Conservation (phyloP, 2,329 filamentous ascomycete genomes). For the Fusarium succisae region DNA sequence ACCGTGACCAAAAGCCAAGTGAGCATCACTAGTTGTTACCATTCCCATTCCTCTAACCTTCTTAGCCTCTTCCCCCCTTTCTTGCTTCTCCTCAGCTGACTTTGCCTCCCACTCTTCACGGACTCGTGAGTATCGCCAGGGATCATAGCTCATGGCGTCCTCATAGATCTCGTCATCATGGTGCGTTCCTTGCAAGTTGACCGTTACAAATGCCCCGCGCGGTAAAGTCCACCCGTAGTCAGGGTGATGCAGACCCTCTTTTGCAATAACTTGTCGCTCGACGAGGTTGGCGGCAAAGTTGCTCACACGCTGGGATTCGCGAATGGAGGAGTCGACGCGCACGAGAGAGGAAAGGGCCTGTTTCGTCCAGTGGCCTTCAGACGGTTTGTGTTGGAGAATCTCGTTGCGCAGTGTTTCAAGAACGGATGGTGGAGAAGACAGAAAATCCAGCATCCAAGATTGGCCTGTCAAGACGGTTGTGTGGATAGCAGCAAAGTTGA, state of each 20-base stretch:
- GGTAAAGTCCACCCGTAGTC: conserved; percentile 49
- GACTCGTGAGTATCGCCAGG: conserved; percentile 58
- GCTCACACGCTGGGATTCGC: conserved; percentile 61
- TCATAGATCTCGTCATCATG: conserved; percentile 57
- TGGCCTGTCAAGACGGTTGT: conserved; percentile 64
- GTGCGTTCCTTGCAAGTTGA: conserved; percentile 57
- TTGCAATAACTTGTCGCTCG: conserved; percentile 56
- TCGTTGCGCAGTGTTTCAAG: conserved; percentile 57
- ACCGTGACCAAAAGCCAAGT: conserved; percentile 67
- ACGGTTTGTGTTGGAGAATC: conserved; percentile 41
- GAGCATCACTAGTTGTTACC: conserved; percentile 61
- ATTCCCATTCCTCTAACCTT: conserved; percentile 56
- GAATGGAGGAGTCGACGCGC: conserved; percentile 61
- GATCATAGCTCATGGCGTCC: conserved; percentile 55
- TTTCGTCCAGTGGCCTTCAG: conserved; percentile 57
- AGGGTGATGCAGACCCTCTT: conserved; percentile 55
- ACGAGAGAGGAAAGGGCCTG: conserved; percentile 53
- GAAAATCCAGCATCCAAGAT: conserved; percentile 57
- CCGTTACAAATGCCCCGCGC: conserved; percentile 53
- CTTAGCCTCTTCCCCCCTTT: conserved; percentile 44
- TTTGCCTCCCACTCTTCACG: conserved; percentile 51
- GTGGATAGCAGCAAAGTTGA: conserved; percentile 69
- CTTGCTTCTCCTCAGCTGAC: conserved; percentile 41
- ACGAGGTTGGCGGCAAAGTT: conserved; percentile 58
- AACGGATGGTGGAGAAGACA: conserved; percentile 50